Conservation (phyloP, 768 basidiomycete species). For the Leucogyrophana mollusca region DNA sequence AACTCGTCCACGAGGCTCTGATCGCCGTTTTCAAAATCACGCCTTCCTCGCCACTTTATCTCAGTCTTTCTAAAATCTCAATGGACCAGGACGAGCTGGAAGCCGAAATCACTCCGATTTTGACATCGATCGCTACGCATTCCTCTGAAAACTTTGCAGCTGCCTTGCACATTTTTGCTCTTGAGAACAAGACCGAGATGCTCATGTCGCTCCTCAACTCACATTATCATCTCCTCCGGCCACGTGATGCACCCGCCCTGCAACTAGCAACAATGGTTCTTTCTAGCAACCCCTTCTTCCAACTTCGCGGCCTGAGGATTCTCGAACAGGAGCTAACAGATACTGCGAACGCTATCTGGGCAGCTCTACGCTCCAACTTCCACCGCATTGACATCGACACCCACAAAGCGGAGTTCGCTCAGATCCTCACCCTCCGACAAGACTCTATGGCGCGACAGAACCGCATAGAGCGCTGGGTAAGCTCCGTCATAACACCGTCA, state of each 20-base stretch:
- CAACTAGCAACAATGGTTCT: constrained; percentile 46
- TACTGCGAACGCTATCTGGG: constrained; percentile 39
- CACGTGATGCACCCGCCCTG: constrained; percentile 48
- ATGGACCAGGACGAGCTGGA: constrained; percentile 31
- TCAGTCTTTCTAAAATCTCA: constrained; percentile 39
- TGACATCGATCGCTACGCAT: constrained; percentile 42
- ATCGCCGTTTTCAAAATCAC: constrained; percentile 45
- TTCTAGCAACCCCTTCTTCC: constrained; percentile 23
- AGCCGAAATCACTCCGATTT: constrained; percentile 30
- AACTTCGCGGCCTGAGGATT: constrained; percentile 37
- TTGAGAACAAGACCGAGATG: constrained; percentile 30
- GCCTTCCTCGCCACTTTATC: constrained; percentile 49
- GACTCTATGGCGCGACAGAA: constrained; percentile 40
- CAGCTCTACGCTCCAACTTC: constrained; percentile 46
- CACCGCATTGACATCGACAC: constrained; percentile 41
- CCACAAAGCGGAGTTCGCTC: constrained; percentile 39
- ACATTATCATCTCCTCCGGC: constrained; percentile 57
- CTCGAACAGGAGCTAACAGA: constrained; percentile 54
- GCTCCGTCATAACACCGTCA: constrained; percentile 41
- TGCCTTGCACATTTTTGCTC: constrained; percentile 52
- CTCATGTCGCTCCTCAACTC: constrained; percentile 43
- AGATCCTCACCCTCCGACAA: constrained; percentile 43
- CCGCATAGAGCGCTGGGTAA: constrained; percentile 54
- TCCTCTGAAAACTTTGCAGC: constrained; percentile 53
- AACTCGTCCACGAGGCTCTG: constrained; percentile 45